Base-by-base conservation (phyloP, 176 grass and related monocot genomes). In the Triticum dicoccoides region DNA sequence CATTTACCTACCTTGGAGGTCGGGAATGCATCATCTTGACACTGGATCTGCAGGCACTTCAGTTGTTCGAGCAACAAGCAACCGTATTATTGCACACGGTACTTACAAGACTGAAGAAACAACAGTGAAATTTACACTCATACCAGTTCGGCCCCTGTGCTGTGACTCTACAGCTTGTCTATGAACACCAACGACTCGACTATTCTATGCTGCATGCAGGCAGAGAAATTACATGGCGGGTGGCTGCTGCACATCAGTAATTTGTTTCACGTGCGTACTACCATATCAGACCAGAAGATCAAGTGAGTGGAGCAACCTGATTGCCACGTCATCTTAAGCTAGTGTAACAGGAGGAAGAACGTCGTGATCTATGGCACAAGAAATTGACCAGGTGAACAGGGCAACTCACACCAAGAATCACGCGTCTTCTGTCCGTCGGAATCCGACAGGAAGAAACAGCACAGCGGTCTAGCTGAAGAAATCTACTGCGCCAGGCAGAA, bases 401-500 rank as follows among this genome's bases (percentile, higher is more conserved):
- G 25, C 30, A 30, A 42, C 3, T 65, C 38, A 6, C 34, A 27
- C 20, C 42, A 21, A 27, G 18, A 59, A 79, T 61, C 39, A 68
- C 23, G 37, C 62, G 33, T 76, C 49, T 83, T 77, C 70, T 64
- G 15, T 69, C 14, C 8, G 33, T 54, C 52, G 5, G 6, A 17
- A 52, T 52, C 49, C 69, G 39, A 75, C 18, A 32, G 14, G 61
- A 59, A 52, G 20, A 1, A 20, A 65, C 25, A 49, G 8, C 76
- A 52, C 25, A 13, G 3, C 23, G 17, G n/a, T 78, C 78, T 88
- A 98, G 83, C 86, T 87, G 87, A 96, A 92, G 85, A 98, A 94
- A 82, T 96, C 66, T 15, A 96, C 83, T 51, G 85, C 97, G 64
- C 73, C 86, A 11, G 94, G 97, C 84, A 94, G 81, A 88, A 96